Evolutionary conservation across 352 stramenopile species (phyloP), one percentile per base, ranked within the genome.

Genomic region (Pythium dissotocum): DNA sequence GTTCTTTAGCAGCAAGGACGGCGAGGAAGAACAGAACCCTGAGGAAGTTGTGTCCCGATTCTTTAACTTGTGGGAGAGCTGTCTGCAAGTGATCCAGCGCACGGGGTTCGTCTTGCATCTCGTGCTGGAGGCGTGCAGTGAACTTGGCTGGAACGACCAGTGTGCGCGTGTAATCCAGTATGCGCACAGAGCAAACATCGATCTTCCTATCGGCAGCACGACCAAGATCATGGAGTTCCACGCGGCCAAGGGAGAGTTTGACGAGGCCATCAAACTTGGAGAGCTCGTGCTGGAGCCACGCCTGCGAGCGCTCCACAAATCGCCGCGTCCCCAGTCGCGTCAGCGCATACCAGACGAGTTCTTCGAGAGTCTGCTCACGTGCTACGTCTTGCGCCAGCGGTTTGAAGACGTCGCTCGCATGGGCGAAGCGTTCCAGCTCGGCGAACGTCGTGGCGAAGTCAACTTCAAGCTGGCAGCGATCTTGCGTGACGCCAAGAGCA

Each of bases 1-100:
- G 18, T 72, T 56, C 35, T 42, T 73, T 13, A 9, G 70, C 24
- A 30, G n/a, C 4, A 70, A 63, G 61, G 56, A 76, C 60, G 30
- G 69, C 73, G 61, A 64, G 33, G 1, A 53, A 65, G 53, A 72
- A 6, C 38, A 49, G 12, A 6, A 21, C 2, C 38, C 57, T 21
- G 64, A 64, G 4, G 60, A 65, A 28, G 63, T 75, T 1, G 36
- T 65, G 12, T 38, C 52, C 7, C 57, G 42, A 4, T 66, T 71
- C n/a, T 61, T 71, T 10, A 18, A 16, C 2, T 3, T 71, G 51
- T 71, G 65, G 65, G 58, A 62, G 33, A 13, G 24, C 0, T 53
- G 26, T 7, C 65, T 58, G 0, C 21, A 51, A 13, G 58, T 60
- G 26, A 66, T 71, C 33, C 28, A 56, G 40, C 57, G 51, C 32